Evolutionary conservation across 106 monocot species (phyloP), one percentile per base, ranked within the genome.

Genomic region (Narthecium ossifragum): DNA sequence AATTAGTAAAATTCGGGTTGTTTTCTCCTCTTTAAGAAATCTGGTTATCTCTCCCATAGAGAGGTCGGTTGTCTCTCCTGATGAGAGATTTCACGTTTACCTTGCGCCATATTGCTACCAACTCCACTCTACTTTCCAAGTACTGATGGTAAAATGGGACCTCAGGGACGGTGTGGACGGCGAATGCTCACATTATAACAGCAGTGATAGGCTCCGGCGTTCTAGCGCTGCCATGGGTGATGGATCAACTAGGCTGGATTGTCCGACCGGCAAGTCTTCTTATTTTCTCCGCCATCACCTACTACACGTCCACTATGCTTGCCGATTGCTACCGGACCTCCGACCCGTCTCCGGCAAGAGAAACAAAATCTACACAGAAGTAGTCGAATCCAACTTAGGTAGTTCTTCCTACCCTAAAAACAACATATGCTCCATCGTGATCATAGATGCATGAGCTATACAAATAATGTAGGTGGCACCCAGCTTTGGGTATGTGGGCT

Each of bases 201-300:
- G 86, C 86, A 0, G 86, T 87, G 24, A 79, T 87, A 18, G 86
- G 82, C 26, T 87, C 86, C 2, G 86, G 86, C 0, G 84, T 84
- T 26, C 69, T 84, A 1, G 79, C 84, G 9, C 51, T 84, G 11
- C 72, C 71, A 38, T 80, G 79, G 84, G 62, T 79, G 5, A 79
- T 65, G 49, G 59, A 79, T 2, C 75, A 84, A 51, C 79, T 79
- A 0, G 75, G 84, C 0, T 84, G 84, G 84, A 10, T 84, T 8
- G 72, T 34, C 1, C 79, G 79, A 8, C 63, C 79, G 0, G 29
- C 58, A 6, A 27, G 64, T 22, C 50, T 84, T 12, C 4, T 76
- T 10, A 3, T 80, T 22, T 84, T 84, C 68, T 55, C 78, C 12
- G 0, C 54, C 31, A 61, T 79, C 72, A 84, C 84, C 26, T 69